A percentile compares a stretch with the other conserved stretches of the same genome.
Conservation (phyloP, 805 yeast species). For the Saccharomycopsis selenospora region DNA sequence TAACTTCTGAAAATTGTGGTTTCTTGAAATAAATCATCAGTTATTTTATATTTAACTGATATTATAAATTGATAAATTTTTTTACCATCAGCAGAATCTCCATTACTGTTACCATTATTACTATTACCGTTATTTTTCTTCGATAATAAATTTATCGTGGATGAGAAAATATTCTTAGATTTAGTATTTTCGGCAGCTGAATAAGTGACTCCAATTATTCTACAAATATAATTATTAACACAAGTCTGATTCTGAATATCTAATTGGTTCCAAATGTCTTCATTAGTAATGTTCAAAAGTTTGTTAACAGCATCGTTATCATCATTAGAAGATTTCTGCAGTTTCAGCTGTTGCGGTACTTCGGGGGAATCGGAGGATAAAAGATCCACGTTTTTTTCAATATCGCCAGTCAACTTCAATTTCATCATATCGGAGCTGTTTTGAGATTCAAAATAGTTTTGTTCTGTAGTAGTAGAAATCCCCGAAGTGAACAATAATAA, state of each 20-base stretch:
- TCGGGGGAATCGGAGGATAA: slow-evolving; percentile 28
- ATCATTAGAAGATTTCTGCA: slow-evolving; percentile 32
- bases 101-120: background rate
- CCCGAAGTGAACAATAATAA: slow-evolving; percentile 71
- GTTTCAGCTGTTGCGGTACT: slow-evolving; percentile 38
- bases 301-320: slow-evolving; percentile 27
- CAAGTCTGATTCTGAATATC: background rate
- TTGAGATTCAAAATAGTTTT: slow-evolving; percentile 36
- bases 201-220: background rate
- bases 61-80: slow-evolving; percentile 40
- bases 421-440: slow-evolving; percentile 28
- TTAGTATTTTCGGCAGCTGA: background rate
- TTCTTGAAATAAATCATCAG: slow-evolving; percentile 21
- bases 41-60: slow-evolving; percentile 10
- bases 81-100: background rate
- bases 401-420: slow-evolving; percentile 31
- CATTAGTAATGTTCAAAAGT: slow-evolving; percentile 26
- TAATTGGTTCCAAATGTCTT: slow-evolving; percentile 20
- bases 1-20: slow-evolving; percentile 47
- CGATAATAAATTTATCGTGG: slow-evolving; percentile 1
- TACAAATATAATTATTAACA: background rate
- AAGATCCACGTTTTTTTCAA: slow-evolving; percentile 35
- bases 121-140: slow-evolving; percentile 1
- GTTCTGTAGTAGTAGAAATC: slow-evolving; percentile 53
- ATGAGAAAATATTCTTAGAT: background rate